A percentile compares a stretch with the other conserved stretches of the same genome.
These are phyloP conservation scores for Prunus mira DNA, from an alignment of 306 rosid species.

Conservation along the genomic window DNA sequence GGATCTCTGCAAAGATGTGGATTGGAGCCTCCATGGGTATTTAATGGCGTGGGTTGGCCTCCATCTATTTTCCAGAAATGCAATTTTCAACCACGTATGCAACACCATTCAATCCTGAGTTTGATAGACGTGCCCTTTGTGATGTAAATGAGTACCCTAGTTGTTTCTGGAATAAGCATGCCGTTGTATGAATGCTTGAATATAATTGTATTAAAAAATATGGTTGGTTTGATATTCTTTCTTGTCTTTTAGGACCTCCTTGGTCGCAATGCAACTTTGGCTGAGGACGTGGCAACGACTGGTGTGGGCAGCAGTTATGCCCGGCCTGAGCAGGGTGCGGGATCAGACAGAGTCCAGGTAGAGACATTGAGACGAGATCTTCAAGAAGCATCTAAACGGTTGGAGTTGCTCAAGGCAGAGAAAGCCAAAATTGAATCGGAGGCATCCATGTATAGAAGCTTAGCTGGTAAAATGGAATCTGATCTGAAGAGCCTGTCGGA, in stretches of 20 bases:
- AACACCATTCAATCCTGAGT: not conserved
- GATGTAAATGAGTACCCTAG: not conserved
- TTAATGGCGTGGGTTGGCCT: too few relatives aligned
- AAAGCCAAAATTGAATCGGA: conserved; percentile 71
- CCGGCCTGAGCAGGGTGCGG: conserved; percentile 54
- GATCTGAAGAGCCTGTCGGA: conserved; percentile 88
- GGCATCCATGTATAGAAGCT: conserved; percentile 52
- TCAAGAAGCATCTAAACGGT: conserved; percentile 66
- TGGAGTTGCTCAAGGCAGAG: conserved; percentile 74
- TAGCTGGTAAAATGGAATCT: conserved; percentile 84
- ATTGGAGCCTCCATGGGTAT: too few relatives aligned
- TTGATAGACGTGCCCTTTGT: not conserved
- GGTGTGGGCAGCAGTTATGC: conserved; percentile 39
- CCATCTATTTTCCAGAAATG: not conserved
- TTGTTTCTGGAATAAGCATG: not conserved
- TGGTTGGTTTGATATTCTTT: conserved; percentile 17
- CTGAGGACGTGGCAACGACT: conserved; percentile 69
- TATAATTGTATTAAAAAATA: not conserved
- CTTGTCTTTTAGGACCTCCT: conserved; percentile 61
- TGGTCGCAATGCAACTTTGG: conserved; percentile 72
- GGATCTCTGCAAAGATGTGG: too few relatives aligned
- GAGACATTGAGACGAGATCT: conserved; percentile 78
- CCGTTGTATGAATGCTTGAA: not conserved
- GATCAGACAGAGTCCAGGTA: conserved; percentile 59
- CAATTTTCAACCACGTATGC: not conserved